Evolutionary conservation across 2,329 filamentous ascomycete species (phyloP).

Genomic region (Penicillium sp.): DNA sequence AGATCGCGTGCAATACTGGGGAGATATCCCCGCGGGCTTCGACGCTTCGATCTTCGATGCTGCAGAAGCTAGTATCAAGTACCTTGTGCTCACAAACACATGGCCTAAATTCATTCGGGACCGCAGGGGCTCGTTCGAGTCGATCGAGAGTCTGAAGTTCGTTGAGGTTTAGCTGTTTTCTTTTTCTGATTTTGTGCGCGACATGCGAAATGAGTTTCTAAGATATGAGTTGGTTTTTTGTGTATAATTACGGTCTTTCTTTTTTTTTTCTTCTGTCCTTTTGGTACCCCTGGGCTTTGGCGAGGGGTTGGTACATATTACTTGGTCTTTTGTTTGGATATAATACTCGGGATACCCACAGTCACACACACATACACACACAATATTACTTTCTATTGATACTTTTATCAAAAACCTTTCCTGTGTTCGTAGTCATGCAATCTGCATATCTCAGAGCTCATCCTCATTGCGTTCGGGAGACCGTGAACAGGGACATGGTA

Average conservation of each 20-base stretch:
- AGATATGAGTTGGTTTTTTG: not conserved
- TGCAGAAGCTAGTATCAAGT: slow-evolving; percentile 62
- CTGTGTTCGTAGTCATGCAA: not conserved
- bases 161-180: slow-evolving; percentile 6
- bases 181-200: not conserved
- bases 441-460: too few species aligned
- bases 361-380: slow-evolving; percentile 5
- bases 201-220: slow-evolving; percentile 11
- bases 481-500: too few species aligned
- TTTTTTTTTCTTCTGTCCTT: not conserved
- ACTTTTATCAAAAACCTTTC: not conserved
- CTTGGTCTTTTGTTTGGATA: slow-evolving; percentile 2
- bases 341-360: slow-evolving; percentile 10
- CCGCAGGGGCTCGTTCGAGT: slow-evolving; percentile 20
- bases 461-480: too few species aligned
- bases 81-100: slow-evolving; percentile 66
- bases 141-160: slow-evolving; percentile 12
- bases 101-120: slow-evolving; percentile 52
- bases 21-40: slow-evolving; percentile 48
- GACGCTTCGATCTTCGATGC: slow-evolving; percentile 56
- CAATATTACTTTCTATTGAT: slow-evolving; percentile 3
- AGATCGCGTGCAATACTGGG: slow-evolving; percentile 34
- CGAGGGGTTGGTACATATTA: not conserved
- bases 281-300: not conserved
- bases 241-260: not conserved